phyloP scores from a whole-genome alignment of 768 basidiomycete genomes.

The Podaxis carcinomalis region DNA sequence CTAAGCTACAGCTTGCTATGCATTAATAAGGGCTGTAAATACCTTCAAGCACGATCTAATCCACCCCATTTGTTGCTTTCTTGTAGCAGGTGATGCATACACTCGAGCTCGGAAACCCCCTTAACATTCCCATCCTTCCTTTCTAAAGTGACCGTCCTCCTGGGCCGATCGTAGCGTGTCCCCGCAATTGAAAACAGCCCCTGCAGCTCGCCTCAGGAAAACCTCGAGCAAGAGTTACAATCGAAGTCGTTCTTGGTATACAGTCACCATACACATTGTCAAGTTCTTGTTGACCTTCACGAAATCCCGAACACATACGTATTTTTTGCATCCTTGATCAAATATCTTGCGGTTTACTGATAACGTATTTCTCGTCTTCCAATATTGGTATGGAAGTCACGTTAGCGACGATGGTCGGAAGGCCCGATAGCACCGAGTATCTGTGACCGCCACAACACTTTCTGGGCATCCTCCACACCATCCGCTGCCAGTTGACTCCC shows the following conservation, averaged over 20 bases:
- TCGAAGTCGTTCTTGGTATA: slow-evolving; percentile 11
- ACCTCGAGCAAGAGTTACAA: slow-evolving; percentile 12
- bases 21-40: too few species aligned
- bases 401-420: slow-evolving; percentile 16
- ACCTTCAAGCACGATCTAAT: slow-evolving; percentile 14
- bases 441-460: slow-evolving; percentile 24
- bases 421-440: slow-evolving; percentile 19
- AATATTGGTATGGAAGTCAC: slow-evolving; percentile 17
- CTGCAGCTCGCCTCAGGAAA: slow-evolving; percentile 20
- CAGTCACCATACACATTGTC: not conserved
- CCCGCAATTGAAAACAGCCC: slow-evolving; percentile 15
- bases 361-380: slow-evolving; percentile 24
- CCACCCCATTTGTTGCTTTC: slow-evolving; percentile 14
- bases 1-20: too few species aligned
- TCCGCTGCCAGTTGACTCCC: slow-evolving; percentile 18
- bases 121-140: slow-evolving; percentile 23
- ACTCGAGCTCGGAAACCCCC: slow-evolving; percentile 17
- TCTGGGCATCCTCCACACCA: slow-evolving; percentile 21
- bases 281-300: not conserved
- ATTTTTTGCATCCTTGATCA: slow-evolving; percentile 16
- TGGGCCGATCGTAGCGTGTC: slow-evolving; percentile 10
- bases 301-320: not conserved
- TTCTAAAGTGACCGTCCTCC: slow-evolving; percentile 16
- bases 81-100: slow-evolving; percentile 18
- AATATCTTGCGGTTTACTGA: slow-evolving; percentile 23